phyloP scores from a whole-genome alignment of 1,284 basidiomycete species.

The Fomitopsis pinicola region DNA sequence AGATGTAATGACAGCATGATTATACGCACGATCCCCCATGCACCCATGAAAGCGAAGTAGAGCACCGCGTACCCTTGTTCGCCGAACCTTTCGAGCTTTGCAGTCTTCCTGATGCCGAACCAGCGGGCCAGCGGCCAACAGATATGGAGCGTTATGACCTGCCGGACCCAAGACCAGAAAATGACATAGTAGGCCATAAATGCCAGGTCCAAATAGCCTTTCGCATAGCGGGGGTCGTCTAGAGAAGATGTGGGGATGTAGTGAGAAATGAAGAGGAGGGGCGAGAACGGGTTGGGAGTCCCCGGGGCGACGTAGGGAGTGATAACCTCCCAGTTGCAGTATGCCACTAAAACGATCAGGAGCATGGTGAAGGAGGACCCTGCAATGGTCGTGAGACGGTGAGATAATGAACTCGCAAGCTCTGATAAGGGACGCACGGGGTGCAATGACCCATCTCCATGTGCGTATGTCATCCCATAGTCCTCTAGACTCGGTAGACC shows the following conservation, averaged over 20 bases:
- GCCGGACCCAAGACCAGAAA: slow-evolving; percentile 90
- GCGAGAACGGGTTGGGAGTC: slow-evolving; percentile 70
- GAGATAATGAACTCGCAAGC: neutral
- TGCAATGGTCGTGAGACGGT: slow-evolving; percentile 23
- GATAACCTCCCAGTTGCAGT: slow-evolving; percentile 66
- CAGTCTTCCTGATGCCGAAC: slow-evolving; percentile 63
- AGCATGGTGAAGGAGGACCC: slow-evolving; percentile 73
- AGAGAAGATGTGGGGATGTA: slow-evolving; percentile 49
- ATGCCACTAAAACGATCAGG: slow-evolving; percentile 68
- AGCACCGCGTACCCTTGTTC: slow-evolving; percentile 88
- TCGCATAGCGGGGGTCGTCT: slow-evolving; percentile 65
- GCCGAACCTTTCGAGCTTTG: slow-evolving; percentile 80
- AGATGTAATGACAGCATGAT: neutral
- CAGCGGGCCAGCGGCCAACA: slow-evolving; percentile 68
- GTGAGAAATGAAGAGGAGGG: slow-evolving; percentile 77
- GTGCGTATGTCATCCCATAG: slow-evolving; percentile 46
- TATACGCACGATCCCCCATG: slow-evolving; percentile 71
- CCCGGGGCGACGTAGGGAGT: slow-evolving; percentile 44
- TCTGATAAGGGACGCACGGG: slow-evolving; percentile 43
- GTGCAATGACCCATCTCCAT: slow-evolving; percentile 71
- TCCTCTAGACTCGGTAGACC: slow-evolving; percentile 26
- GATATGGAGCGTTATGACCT: slow-evolving; percentile 68
- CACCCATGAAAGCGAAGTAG: slow-evolving; percentile 73
- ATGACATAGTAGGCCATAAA: slow-evolving; percentile 89
- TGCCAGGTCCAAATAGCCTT: slow-evolving; percentile 74